A percentile compares a stretch with the other conserved stretches of the same genome.
These are phyloP conservation scores for Trametes coccinea DNA, from an alignment of 768 basidiomycete genomes.

Conservation along the genomic window DNA sequence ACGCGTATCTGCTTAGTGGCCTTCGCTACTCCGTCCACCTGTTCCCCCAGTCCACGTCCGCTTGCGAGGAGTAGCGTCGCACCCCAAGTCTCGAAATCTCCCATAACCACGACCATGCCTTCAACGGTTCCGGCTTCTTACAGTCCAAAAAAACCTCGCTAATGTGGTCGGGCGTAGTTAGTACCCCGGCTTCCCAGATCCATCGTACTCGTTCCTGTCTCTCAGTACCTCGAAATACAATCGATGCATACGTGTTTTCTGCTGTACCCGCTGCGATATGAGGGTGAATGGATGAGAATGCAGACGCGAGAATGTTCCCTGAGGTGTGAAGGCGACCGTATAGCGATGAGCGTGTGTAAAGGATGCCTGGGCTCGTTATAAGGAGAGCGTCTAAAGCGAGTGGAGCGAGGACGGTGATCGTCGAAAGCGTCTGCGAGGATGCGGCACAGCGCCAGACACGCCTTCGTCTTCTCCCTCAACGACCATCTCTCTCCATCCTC, in stretches of 20 bases:
- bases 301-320: background rate
- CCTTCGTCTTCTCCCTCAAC: constrained; percentile 6
- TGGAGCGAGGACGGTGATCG: background rate
- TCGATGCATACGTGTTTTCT: background rate
- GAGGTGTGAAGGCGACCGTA: background rate
- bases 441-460: constrained; percentile 1
- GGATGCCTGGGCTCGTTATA: background rate
- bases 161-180: constrained; percentile 16
- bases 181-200: constrained; percentile 10
- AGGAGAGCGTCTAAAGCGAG: background rate
- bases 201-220: background rate
- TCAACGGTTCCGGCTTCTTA: constrained; percentile 10
- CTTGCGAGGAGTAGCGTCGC: constrained; percentile 58
- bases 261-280: background rate
- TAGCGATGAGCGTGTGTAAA: background rate
- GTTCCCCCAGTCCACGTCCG: constrained; percentile 40
- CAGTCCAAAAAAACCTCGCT: constrained; percentile 20
- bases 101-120: constrained; percentile 10
- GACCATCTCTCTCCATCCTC: constrained; percentile 41
- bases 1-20: constrained; percentile 27
- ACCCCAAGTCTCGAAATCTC: constrained; percentile 26
- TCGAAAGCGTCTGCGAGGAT: background rate
- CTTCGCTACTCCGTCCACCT: constrained; percentile 49
- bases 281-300: background rate
- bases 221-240: background rate